Percentiles rank a stretch among this genome's conserved stretches.
These are phyloP conservation scores for Fusarium subtropicale DNA, from an alignment of 2,329 filamentous ascomycete genomes.

Conservation along the genomic window DNA sequence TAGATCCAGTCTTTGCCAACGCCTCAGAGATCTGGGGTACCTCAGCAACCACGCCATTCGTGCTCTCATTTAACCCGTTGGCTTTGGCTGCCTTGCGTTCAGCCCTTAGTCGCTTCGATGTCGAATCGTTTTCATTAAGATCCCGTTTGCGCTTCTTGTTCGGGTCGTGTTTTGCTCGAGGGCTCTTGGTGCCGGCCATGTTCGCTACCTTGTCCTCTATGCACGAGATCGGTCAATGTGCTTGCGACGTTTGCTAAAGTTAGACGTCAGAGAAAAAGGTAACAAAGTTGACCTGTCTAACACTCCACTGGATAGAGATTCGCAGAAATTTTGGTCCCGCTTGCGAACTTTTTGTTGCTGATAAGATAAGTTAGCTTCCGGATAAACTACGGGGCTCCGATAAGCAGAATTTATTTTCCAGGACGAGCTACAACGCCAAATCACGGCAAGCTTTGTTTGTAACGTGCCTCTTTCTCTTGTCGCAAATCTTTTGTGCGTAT, in stretches of 20 bases:
- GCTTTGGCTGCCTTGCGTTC: slow-evolving; percentile 48
- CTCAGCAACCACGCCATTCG: slow-evolving; percentile 28
- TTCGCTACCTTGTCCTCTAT: slow-evolving; percentile 29
- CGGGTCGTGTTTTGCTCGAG: slow-evolving; percentile 52
- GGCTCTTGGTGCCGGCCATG: slow-evolving; percentile 53
- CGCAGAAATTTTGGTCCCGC: slow-evolving; percentile 57
- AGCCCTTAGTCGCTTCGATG: slow-evolving; percentile 56
- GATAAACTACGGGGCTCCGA: slow-evolving; percentile 47
- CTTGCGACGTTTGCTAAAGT: slow-evolving; percentile 34
- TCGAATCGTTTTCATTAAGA: slow-evolving; percentile 55
- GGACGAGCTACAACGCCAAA: slow-evolving; percentile 23
- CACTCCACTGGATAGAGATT: slow-evolving; percentile 34
- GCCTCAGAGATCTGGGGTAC: slow-evolving; percentile 34
- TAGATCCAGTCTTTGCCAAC: slow-evolving; percentile 30
- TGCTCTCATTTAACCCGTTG: slow-evolving; percentile 39
- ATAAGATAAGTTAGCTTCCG: slow-evolving; percentile 55
- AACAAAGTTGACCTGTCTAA: slow-evolving; percentile 22
- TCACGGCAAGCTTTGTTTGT: slow-evolving; percentile 35
- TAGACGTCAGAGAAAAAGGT: slow-evolving; percentile 38
- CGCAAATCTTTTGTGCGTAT: slow-evolving; percentile 38
- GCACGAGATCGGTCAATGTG: slow-evolving; percentile 22
- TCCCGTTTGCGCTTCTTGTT: slow-evolving; percentile 63
- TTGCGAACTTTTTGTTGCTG: slow-evolving; percentile 53
- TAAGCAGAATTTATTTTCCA: slow-evolving; percentile 46
- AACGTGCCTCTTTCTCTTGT: slow-evolving; percentile 37